A percentile compares a stretch with the other conserved stretches of the same genome.
phyloP scores from a whole-genome alignment of 345 rosid genomes.

The Populus simonii region DNA sequence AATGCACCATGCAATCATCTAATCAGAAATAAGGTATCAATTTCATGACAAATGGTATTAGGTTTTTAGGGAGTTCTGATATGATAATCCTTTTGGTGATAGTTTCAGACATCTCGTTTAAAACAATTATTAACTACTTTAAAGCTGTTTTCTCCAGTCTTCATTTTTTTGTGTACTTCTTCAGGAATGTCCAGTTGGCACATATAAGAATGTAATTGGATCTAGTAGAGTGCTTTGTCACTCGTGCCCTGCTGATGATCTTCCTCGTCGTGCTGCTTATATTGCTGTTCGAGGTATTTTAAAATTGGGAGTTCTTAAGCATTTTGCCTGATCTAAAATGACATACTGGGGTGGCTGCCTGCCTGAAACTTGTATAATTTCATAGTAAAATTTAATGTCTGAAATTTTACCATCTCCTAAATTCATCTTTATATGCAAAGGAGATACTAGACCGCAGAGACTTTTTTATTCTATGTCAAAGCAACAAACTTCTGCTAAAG shows the following conservation, averaged over 20 bases:
- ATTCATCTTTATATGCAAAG: background rate
- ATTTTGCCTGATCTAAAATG: background rate
- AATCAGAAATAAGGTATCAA: background rate
- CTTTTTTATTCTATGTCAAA: background rate
- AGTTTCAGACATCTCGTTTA: background rate
- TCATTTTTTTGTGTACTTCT: conserved; percentile 16
- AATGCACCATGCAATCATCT: background rate
- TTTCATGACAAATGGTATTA: background rate
- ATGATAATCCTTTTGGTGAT: background rate
- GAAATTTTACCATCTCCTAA: background rate
- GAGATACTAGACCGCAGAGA: background rate
- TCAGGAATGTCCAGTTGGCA: conserved; percentile 96
- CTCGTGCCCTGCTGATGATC: conserved; percentile 69
- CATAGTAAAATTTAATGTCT: background rate
- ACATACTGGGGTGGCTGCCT: background rate
- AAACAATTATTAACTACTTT: background rate
- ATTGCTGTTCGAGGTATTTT: conserved; percentile 73
- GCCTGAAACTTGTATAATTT: background rate
- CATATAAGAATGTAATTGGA: conserved; percentile 84
- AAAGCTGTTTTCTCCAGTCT: background rate
- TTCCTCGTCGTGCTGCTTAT: conserved; percentile 83
- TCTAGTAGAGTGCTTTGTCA: conserved; percentile 78
- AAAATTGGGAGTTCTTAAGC: background rate
- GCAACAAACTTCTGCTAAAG: background rate
- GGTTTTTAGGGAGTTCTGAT: background rate